Evolutionary conservation across 495 filamentous ascomycete species (phyloP).

Genomic region (Tuber indicum): DNA sequence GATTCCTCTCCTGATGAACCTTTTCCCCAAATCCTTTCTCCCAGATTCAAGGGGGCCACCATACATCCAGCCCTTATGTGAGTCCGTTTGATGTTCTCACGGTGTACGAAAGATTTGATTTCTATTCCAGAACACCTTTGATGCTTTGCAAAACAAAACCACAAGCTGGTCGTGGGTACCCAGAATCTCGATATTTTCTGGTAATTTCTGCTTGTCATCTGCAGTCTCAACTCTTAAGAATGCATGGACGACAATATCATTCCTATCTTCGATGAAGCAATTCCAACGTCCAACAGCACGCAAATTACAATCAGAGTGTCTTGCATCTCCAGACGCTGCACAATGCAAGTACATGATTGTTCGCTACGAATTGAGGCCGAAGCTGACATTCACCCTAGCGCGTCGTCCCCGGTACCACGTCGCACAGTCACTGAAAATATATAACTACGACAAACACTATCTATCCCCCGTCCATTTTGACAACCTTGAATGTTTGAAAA

Average conservation of each 20-base stretch:
- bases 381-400: background rate
- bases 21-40: background rate
- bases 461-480: background rate
- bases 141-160: rapidly evolving
- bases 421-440: background rate
- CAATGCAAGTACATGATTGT: background rate
- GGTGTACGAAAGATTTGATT: background rate
- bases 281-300: rapidly evolving
- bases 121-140: background rate
- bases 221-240: background rate
- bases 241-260: background rate
- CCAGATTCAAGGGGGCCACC: background rate
- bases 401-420: background rate
- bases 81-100: background rate
- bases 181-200: rapidly evolving
- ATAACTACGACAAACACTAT: background rate
- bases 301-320: rapidly evolving
- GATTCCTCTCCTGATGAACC: background rate
- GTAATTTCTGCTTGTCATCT: background rate
- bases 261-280: background rate
- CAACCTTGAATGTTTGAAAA: background rate
- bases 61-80: background rate
- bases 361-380: background rate
- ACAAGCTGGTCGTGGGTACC: rapidly evolving
- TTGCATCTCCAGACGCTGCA: rapidly evolving